Conservation (phyloP, 441 rosid genomes). For the Metrosideros polymorpha region DNA sequence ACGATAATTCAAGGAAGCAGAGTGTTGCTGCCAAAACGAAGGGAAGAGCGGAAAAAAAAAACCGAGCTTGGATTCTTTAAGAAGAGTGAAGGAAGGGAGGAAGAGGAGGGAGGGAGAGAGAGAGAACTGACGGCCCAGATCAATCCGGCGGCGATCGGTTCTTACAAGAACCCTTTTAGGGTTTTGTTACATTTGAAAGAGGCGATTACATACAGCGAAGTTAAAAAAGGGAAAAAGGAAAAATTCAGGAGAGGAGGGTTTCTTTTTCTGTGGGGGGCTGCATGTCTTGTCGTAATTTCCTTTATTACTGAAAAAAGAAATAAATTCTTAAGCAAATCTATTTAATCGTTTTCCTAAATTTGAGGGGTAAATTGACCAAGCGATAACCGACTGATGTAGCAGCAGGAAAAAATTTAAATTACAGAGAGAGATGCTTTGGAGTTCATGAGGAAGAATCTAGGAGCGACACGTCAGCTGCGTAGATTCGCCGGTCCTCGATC, state of each 20-base stretch:
- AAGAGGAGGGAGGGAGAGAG: neutral
- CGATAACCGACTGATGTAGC: slow-evolving; percentile 28
- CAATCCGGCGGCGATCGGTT: slow-evolving; percentile 69
- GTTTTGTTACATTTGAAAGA: slow-evolving; percentile 41
- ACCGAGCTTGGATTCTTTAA: neutral
- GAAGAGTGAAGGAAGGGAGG: neutral
- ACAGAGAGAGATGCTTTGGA: neutral
- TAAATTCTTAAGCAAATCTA: neutral
- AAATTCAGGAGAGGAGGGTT: neutral
- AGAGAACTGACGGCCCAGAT: slow-evolving; percentile 33
- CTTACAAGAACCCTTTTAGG: slow-evolving; percentile 79
- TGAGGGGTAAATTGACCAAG: slow-evolving; percentile 34
- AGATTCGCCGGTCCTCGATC: slow-evolving; percentile 8
- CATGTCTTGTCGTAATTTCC: neutral
- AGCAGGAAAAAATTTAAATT: neutral
- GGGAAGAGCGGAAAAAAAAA: neutral
- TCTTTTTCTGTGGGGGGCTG: neutral
- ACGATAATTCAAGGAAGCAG: neutral
- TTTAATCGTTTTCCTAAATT: neutral
- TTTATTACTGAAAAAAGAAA: neutral
- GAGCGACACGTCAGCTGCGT: slow-evolving; percentile 26
- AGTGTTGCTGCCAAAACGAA: neutral
- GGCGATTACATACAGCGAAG: slow-evolving; percentile 20
- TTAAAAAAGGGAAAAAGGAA: neutral
- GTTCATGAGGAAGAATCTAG: slow-evolving; percentile 8